Evolutionary conservation across 306 rosid species (phyloP), one percentile per base, ranked within the genome.

Genomic region (Ormosia emarginata): DNA sequence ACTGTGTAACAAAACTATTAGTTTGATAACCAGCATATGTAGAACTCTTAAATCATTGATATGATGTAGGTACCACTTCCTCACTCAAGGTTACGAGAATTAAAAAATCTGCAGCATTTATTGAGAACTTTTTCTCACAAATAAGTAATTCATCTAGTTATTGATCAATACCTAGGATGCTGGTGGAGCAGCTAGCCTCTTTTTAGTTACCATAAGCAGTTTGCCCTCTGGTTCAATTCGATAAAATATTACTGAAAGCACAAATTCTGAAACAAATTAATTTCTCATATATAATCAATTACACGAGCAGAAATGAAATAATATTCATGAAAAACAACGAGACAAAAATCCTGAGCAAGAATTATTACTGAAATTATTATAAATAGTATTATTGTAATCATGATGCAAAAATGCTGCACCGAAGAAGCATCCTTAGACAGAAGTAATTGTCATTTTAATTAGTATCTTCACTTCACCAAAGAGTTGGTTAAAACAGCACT

Each of bases 81-180:
- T n/a, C n/a, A n/a, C n/a, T n/a, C n/a, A n/a, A n/a, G n/a, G n/a
- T n/a, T n/a, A n/a, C n/a, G n/a, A n/a, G n/a, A n/a, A n/a, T n/a
- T 24, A 24, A 24, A 24, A 24, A 24, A 24, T 24, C 83, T 95
- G 67, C 90, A 93, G 90, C 93, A 93, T 86, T 83, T 95, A 79
- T 37, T 59, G 40, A 29, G 40, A 36, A 59, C 15, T 59, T 2
- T 30, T 59, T 59, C 71, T 13, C 43, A 50, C 76, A 30, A 11
- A 71, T 50, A 32, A 30, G 7, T 59, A 30, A 43, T 8, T 8
- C 33, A 59, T 30, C 15, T 30, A 59, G 18, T 65, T 32, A 36
- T 36, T 3, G 13, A 63, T 63, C 24, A 36, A n/a, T 83, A 71
- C 86, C 86, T 83, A 34, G 9, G 6, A 3, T 7, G 44, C 18